Base-by-base conservation (phyloP, 139 green algal genomes). In the Coelastrella sp. region DNA sequence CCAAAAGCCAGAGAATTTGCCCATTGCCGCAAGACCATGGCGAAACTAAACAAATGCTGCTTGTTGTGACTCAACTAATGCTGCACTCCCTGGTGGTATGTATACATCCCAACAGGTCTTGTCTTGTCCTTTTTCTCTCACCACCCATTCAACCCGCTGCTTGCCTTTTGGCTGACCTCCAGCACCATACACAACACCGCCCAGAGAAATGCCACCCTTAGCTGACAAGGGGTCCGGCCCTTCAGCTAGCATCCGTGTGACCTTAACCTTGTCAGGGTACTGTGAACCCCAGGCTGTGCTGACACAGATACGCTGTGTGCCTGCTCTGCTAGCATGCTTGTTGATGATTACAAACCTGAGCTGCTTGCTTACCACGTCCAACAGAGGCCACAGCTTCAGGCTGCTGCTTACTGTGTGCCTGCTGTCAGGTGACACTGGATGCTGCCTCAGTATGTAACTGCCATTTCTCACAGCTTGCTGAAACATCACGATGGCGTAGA, bases 401-500 rank as follows among this genome's bases (percentile, higher is more conserved):
- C n/a, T n/a, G n/a, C n/a, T n/a, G n/a, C n/a, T n/a, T n/a, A n/a
- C n/a, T n/a, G n/a, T n/a, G n/a, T 86, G 57, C 17, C 10, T 47
- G 23, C 6, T 58, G 22, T 88, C 68, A 0, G 58, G 58, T 5
- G 66, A 71, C 11, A 79, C 2, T 17, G 59, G 65, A 60, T 11
- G 57, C 68, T 83, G 84, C 47, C 56, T n/a, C 10, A 91, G 23
- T 13, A 91, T 57, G 13, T 66, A 56, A 71, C 57, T 79, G 80
- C 80, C 80, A 1, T 5, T 57, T 4, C 23, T 13, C 4, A 91
- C 88, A 7, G 88, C 88, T 32, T 91, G 88, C 71, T 88, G 66
- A 80, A 91, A 91, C 60, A 83, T 73, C 19, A 88, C 19, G 57
- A 88, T 85, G 71, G 66, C 88, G 73, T 91, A 91, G 80, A 88